Evolutionary conservation across 371 early-diverging fungal genomes (phyloP), one percentile per base, ranked within the genome.

Genomic region (Mortierella sp.): DNA sequence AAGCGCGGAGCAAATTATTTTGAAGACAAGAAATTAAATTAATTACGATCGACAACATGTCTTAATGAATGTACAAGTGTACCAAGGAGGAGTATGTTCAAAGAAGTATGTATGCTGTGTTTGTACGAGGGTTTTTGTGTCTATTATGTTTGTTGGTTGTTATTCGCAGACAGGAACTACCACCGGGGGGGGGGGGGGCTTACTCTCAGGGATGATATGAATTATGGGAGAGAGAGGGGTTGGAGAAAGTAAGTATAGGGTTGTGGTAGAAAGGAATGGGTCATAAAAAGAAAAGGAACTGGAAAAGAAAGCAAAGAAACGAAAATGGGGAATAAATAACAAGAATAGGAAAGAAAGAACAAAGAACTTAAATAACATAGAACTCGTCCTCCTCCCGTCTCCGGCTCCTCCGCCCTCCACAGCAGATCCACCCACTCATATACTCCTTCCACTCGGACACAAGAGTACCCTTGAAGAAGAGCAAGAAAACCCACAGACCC

Each of bases 381-480:
- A 86, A 86, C 79, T 86, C 70, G n/a, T 81, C 72, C 34, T 75
- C 86, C 16, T 76, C 77, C 46, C 70, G 59, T 69, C 57, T 78
- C n/a, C 82, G 82, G 24, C 26, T 57, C 61, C 79, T 73, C 4
- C 77, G 79, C 14, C 86, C 79, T 51, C 86, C 81, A 69, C 76
- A 86, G 70, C 86, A 86, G 64, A 73, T 46, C 86, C 86, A 86
- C 3, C 86, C 86, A 21, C 82, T 70, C 19, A 86, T 77, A 43
- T 71, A 64, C 64, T 86, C 86, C 69, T 34, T 78, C 86, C 86
- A 86, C 26, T 86, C 86, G 26, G 64, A 54, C 40, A 79, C 43
- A 48, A 86, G 21, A 2, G 86, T 74, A 57, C 77, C 64, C 75
- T 86, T 86, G 75, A 86, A 86, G 79, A 86, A 86, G 13, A 86